Base-by-base conservation (phyloP, 1,284 basidiomycete species). In the Peniophora sp. region DNA sequence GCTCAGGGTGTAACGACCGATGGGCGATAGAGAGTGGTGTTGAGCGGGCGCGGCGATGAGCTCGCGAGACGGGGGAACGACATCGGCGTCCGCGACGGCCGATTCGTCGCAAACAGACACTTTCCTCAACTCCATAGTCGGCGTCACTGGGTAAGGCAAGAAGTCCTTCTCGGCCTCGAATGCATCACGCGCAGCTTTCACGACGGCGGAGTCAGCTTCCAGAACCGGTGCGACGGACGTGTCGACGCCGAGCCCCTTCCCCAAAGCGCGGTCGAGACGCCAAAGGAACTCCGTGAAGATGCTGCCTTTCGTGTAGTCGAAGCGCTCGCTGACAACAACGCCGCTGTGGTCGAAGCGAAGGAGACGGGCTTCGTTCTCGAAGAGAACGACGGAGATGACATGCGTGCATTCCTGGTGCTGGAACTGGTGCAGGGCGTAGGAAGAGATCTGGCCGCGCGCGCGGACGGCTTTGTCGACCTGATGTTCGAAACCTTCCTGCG, bases 261-360 rank as follows among this genome's bases (percentile, higher is more conserved):
- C n/a, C 5, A 22, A 9, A 25, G 23, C 20, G n/a, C 23, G 17
- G 22, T 23, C 23, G 44, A 23, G 14, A 25, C 44, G 44, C 44
- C 48, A 45, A 22, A 45, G 14, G 51, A 49, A 45, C 14, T 49
- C 17, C 3, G 34, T 38, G 12, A 52, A 22, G 16, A n/a, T 19
- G 14, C 14, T n/a, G 25, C 25, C 25, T 8, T 45, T 32, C 27
- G 12, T 19, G 19, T 38, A 45, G 48, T 23, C 25, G 41, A 52
- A 45, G 9, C 17, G 23, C 16, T 20, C 24, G 11, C 48, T 32
- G 25, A 52, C 51, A 17, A 52, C 19, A 10, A 22, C 47, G 22
- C 48, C 51, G 17, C 25, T 16, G 35, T 45, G 51, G 41, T 52
- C 51, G 41, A 48, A 52, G 48, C 51, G 51, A 45, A 52, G 12